Conservation (phyloP, 495 filamentous ascomycete species). For the Sordaria brevicollis region DNA sequence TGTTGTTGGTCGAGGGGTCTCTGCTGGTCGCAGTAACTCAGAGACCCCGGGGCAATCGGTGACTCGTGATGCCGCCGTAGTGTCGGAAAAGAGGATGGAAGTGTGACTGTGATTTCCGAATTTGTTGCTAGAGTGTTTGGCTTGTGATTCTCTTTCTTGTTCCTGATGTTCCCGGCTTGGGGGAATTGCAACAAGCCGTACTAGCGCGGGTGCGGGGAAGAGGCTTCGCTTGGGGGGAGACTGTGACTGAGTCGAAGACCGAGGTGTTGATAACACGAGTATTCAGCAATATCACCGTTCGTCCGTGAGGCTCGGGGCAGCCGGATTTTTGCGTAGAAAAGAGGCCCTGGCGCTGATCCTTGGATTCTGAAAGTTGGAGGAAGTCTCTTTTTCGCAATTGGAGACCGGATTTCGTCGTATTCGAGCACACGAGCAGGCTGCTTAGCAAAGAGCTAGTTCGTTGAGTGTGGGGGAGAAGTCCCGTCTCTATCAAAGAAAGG, state of each 20-base stretch:
- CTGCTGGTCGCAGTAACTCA: slow-evolving; percentile 3
- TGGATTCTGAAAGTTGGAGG: neutral
- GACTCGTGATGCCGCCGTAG: neutral
- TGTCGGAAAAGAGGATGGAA: neutral
- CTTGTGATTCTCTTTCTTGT: neutral
- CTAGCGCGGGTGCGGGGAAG: neutral
- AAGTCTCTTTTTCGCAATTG: neutral
- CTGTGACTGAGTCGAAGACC: neutral
- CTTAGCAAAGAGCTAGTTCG: neutral
- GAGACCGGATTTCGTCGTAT: neutral
- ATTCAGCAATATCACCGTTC: neutral
- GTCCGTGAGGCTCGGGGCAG: neutral
- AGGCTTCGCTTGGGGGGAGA: neutral
- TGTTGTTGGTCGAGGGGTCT: neutral
- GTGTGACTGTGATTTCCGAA: neutral
- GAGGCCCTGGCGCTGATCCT: neutral
- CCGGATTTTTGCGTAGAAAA: neutral
- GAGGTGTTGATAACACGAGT: neutral
- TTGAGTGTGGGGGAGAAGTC: neutral
- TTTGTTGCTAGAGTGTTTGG: neutral
- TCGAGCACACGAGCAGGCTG: neutral
- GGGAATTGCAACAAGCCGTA: neutral
- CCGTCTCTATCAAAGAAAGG: neutral
- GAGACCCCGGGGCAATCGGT: slow-evolving; percentile 2
- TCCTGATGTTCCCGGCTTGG: neutral